Base-by-base conservation (phyloP, 352 stramenopile species). In the Phytophthora fragariae region DNA sequence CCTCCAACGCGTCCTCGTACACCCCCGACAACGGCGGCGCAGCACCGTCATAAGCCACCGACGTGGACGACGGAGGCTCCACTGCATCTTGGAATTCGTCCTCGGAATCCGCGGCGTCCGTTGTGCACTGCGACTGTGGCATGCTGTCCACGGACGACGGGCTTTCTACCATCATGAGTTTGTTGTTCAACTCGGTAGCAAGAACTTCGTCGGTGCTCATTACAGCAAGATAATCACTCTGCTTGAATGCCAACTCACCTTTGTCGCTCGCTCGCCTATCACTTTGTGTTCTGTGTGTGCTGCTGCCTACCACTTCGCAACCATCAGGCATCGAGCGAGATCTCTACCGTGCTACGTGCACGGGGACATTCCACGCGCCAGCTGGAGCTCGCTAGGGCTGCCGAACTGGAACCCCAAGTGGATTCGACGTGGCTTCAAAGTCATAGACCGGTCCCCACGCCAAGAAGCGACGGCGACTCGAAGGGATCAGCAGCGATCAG, bases 1-100 rank as follows among this genome's bases (percentile, higher is more conserved):
- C 69, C 64, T 80, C 73, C 53, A 80, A n/a, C 12, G 70, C 70
- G 41, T 80, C 73, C 15, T 75, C 64, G 49, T 75, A 80, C 15
- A 68, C 65, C 5, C 71, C 53, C 7, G 69, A 70, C 5, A 69
- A 17, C 1, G 69, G 68, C 10, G 73, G 47, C n/a, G 33, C 31
- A 33, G 7, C 31, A n/a, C 35, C 44, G n/a, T 65, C 70, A 58
- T 72, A 71, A 1, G 24, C n/a, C 50, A 70, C 11, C 24, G 57
- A 47, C 12, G 65, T 75, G 2, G 72, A 75, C 46, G 59, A 77
- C 21, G 65, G 69, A 6, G 69, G 41, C n/a, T 74, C 70, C 46
- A 70, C 27, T 27, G 70, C 74, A 54, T 81, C 74, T 44, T 52
- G 39, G 33, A 77, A 81, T 55, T 81, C 74, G 27, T 80, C 73